Conservation (phyloP, 1,139 yeast genomes). For the Geotrichum klebahnii region DNA sequence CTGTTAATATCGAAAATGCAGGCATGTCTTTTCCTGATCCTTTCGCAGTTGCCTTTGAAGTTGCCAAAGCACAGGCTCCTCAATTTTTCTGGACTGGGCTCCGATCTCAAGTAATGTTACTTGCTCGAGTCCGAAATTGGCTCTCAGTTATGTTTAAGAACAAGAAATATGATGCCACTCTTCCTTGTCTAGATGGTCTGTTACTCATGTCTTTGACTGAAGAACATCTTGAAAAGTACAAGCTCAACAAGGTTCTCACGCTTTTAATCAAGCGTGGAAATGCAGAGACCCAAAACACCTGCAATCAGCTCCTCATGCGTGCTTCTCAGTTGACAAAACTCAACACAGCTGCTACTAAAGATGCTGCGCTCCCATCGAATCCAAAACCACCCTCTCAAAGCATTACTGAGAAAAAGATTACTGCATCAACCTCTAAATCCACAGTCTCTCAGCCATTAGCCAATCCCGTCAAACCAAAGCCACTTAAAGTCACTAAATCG, state of each 20-base stretch:
- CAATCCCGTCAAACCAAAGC: background rate
- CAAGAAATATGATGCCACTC: constrained; percentile 25
- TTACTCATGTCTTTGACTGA: constrained; percentile 27
- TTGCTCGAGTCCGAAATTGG: constrained; percentile 37
- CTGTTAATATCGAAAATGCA: constrained; percentile 15
- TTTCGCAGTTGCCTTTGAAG: constrained; percentile 27
- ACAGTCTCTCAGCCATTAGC: background rate
- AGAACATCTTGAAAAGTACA: constrained; percentile 28
- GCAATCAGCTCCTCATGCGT: constrained; percentile 13
- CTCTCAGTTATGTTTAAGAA: constrained; percentile 24
- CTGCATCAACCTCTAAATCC: background rate
- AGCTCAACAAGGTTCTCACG: constrained; percentile 28
- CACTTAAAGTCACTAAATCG: background rate
- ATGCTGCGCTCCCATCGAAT: constrained; percentile 3
- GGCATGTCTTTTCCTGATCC: constrained; percentile 27
- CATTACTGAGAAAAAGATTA: background rate
- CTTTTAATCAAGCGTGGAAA: constrained; percentile 26
- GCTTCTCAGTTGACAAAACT: constrained; percentile 15
- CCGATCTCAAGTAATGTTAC: constrained; percentile 22
- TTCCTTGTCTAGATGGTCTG: constrained; percentile 26
- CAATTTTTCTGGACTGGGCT: constrained; percentile 30
- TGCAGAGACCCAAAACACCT: constrained; percentile 13
- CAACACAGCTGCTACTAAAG: constrained; percentile 12
- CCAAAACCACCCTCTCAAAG: background rate
- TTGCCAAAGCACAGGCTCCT: constrained; percentile 27